Percentiles rank a stretch among this genome's conserved stretches.
Evolutionary conservation across 768 basidiomycete species (phyloP).

Genomic region (Lactarius pseudohatsudake): DNA sequence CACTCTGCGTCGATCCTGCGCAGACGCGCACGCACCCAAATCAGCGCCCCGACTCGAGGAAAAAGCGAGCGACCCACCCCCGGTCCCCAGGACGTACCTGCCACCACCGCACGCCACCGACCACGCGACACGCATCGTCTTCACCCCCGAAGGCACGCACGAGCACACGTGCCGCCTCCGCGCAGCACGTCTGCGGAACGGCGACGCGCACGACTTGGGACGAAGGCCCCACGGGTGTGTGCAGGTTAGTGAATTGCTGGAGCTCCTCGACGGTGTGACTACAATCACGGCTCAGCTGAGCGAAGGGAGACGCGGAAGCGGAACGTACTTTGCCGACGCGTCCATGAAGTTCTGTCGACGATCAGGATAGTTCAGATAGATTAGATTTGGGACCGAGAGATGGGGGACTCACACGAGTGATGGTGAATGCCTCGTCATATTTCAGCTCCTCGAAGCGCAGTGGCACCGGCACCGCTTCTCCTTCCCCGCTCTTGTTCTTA

Average conservation of each 20-base stretch:
- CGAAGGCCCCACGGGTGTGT: constrained; percentile 84
- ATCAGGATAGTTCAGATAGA: no score
- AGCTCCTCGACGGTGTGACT: constrained; percentile 54
- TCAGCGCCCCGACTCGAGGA: background rate
- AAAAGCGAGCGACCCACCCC: constrained; percentile 52
- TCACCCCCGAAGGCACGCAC: constrained; percentile 83
- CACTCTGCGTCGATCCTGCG: constrained; percentile 81
- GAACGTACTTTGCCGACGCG: background rate
- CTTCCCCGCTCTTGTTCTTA: background rate
- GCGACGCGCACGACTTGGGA: constrained; percentile 66
- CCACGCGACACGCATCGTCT: constrained; percentile 59
- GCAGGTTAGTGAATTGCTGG: constrained; percentile 74
- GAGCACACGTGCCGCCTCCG: constrained; percentile 70
- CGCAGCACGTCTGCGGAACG: constrained; percentile 73
- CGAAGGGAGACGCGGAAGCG: background rate
- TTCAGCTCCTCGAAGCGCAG: background rate
- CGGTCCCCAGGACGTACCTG: constrained; percentile 75
- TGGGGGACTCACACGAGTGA: background rate
- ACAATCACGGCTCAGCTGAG: background rate
- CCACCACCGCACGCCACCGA: constrained; percentile 97
- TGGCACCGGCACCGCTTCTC: background rate
- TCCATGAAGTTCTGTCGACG: background rate
- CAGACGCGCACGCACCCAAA: no score
- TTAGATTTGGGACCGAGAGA: no score
- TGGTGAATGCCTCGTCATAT: background rate